Conservation (phyloP, 805 yeast species). For the Ogataea allantospora region DNA sequence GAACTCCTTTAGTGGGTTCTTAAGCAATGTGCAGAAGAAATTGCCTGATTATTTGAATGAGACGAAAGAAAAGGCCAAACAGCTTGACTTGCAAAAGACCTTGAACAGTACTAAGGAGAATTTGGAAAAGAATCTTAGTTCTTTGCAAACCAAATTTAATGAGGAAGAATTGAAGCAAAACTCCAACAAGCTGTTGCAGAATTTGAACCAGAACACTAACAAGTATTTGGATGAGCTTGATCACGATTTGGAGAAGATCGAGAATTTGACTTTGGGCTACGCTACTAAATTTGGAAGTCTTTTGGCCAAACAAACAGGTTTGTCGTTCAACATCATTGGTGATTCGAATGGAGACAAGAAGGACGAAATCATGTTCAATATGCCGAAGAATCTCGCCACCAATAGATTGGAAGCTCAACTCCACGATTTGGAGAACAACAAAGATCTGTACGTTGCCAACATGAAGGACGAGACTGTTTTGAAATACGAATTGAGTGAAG, state of each 20-base stretch:
- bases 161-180: constrained; percentile 27
- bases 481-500: constrained; percentile 43
- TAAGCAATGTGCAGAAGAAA: constrained; percentile 33
- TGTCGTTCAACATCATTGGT: constrained; percentile 12
- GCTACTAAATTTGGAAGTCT: constrained; percentile 58
- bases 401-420: constrained; percentile 65
- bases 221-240: constrained; percentile 70
- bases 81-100: constrained; percentile 20
- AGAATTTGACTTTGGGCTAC: constrained; percentile 62
- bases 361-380: constrained; percentile 43
- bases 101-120: constrained; percentile 18
- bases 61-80: constrained; percentile 25
- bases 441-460: constrained; percentile 40
- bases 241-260: constrained; percentile 68
- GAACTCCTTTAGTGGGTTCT: constrained; percentile 35
- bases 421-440: constrained; percentile 50
- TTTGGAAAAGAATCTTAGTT: constrained; percentile 16
- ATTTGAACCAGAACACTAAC: constrained; percentile 48
- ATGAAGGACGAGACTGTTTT: constrained; percentile 36
- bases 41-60: constrained; percentile 34
- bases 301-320: constrained; percentile 32
- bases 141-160: constrained; percentile 17
- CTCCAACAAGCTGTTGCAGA: constrained; percentile 26
- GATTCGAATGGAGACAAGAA: constrained; percentile 32
- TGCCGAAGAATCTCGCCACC: constrained; percentile 41